Conservation (phyloP, 2,329 filamentous ascomycete species). For the Sphaerostilbella broomeana region DNA sequence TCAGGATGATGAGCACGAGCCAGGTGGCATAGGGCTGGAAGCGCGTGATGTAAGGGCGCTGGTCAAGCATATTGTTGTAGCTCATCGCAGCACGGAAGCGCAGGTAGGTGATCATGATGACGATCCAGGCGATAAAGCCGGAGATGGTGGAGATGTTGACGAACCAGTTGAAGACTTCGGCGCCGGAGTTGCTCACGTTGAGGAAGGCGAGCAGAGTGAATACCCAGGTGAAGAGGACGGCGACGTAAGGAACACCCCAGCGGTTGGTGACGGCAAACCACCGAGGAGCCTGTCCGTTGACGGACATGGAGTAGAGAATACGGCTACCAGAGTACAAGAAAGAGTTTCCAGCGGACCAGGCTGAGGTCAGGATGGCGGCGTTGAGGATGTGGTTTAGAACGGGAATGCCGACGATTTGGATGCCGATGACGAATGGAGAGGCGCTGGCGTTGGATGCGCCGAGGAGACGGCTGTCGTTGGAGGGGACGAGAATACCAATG, state of each 20-base stretch:
- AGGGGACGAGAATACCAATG: slow-evolving; percentile 57
- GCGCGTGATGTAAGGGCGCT: slow-evolving; percentile 45
- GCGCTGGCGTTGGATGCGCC: slow-evolving; percentile 50
- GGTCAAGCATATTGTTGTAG: slow-evolving; percentile 42
- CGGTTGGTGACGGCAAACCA: slow-evolving; percentile 55
- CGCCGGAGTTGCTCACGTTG: slow-evolving; percentile 56
- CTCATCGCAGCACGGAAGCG: slow-evolving; percentile 53
- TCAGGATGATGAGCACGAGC: slow-evolving; percentile 50
- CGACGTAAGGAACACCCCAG: slow-evolving; percentile 53
- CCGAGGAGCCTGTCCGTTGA: slow-evolving; percentile 58
- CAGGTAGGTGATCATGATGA: slow-evolving; percentile 52
- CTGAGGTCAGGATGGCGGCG: slow-evolving; percentile 59
- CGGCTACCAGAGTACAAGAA: slow-evolving; percentile 62
- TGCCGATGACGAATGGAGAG: slow-evolving; percentile 61
- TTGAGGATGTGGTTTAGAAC: slow-evolving; percentile 62
- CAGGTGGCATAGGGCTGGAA: slow-evolving; percentile 60
- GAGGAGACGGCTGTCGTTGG: slow-evolving; percentile 56
- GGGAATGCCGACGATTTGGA: slow-evolving; percentile 57
- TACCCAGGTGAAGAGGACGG: slow-evolving; percentile 46
- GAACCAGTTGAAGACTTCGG: slow-evolving; percentile 64
- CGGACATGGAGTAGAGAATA: slow-evolving; percentile 62
- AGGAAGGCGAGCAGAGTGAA: slow-evolving; percentile 64
- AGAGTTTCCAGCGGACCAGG: slow-evolving; percentile 55
- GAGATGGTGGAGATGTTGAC: slow-evolving; percentile 61
- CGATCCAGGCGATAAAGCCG: slow-evolving; percentile 54